Evolutionary conservation across 257 asterid genomes (phyloP).

Genomic region (Nicotiana attenuata): DNA sequence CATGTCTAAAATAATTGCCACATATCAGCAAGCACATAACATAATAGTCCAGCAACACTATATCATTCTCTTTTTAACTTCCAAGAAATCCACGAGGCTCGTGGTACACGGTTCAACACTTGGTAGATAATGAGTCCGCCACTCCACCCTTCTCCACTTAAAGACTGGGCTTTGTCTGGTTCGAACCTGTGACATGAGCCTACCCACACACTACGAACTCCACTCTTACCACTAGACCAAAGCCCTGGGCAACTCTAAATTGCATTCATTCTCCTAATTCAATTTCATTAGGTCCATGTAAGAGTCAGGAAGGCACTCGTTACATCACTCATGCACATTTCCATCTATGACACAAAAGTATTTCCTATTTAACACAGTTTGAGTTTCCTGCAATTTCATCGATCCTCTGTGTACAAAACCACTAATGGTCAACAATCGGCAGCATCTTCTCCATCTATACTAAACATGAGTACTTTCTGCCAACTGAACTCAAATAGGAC

Average conservation of each 20-base stretch:
- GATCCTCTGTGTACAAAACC: background rate
- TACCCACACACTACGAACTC: too few relatives aligned
- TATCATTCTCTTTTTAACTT: too few relatives aligned
- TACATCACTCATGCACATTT: background rate
- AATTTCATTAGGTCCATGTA: background rate
- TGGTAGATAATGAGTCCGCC: background rate
- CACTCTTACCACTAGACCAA: background rate
- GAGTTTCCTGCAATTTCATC: background rate
- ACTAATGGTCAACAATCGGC: background rate
- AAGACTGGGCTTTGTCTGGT: background rate
- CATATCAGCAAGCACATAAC: background rate
- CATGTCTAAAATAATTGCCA: background rate
- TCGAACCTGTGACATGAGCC: too few relatives aligned
- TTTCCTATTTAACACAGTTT: background rate
- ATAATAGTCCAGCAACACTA: constrained; percentile 5
- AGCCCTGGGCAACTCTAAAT: background rate
- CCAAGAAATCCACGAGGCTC: background rate
- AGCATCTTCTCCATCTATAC: background rate
- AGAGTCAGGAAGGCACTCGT: background rate
- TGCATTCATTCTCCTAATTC: background rate
- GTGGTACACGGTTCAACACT: background rate
- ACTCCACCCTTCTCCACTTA: background rate
- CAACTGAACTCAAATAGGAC: background rate
- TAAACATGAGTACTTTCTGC: background rate
- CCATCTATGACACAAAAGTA: background rate